Percentiles rank a stretch among this genome's conserved stretches.
Evolutionary conservation across 352 stramenopile species (phyloP).

Genomic region (Globisporangium viniferum): DNA sequence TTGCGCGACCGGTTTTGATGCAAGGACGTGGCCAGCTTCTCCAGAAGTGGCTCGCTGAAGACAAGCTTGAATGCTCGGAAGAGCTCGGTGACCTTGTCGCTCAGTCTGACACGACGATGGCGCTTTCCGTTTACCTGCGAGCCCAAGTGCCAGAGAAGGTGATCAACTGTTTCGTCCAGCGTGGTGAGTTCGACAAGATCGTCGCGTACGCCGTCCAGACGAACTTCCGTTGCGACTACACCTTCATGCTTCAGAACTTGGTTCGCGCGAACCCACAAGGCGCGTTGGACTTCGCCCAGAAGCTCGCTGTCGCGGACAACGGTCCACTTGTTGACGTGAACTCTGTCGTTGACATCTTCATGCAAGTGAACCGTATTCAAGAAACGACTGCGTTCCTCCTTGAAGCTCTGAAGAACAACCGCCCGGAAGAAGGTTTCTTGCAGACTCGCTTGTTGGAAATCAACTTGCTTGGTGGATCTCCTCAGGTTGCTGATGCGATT

Average conservation of each 20-base stretch:
- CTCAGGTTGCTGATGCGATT: constrained; percentile 99
- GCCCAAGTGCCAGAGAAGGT: constrained; percentile 98
- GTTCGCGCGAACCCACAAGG: constrained; percentile 97
- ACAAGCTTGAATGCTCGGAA: constrained; percentile 98
- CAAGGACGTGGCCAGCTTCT: constrained; percentile 97
- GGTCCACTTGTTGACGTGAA: constrained; percentile 97
- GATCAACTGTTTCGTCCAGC: constrained; percentile 99
- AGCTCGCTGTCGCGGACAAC: constrained; percentile 94
- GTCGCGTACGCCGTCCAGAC: constrained; percentile 93
- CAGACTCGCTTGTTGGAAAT: constrained; percentile 99
- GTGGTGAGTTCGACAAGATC: constrained; percentile 99
- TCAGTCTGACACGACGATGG: constrained; percentile 96
- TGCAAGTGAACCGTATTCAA: constrained; percentile 98
- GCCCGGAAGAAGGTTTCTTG: constrained; percentile 97
- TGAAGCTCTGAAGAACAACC: constrained; percentile 99
- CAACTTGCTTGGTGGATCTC: constrained; percentile 98
- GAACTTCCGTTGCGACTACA: constrained; percentile 99
- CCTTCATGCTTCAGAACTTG: constrained; percentile 98
- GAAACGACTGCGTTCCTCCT: constrained; percentile 99
- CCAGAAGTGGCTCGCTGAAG: constrained; percentile 99
- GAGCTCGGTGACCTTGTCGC: constrained; percentile 97
- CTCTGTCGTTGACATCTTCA: constrained; percentile 99
- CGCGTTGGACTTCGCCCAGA: constrained; percentile 97
- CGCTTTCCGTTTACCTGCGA: constrained; percentile 97
- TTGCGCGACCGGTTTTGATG: constrained; percentile 96